Evolutionary conservation across 345 rosid genomes (phyloP).

Genomic region (Ceriops zippeliana): DNA sequence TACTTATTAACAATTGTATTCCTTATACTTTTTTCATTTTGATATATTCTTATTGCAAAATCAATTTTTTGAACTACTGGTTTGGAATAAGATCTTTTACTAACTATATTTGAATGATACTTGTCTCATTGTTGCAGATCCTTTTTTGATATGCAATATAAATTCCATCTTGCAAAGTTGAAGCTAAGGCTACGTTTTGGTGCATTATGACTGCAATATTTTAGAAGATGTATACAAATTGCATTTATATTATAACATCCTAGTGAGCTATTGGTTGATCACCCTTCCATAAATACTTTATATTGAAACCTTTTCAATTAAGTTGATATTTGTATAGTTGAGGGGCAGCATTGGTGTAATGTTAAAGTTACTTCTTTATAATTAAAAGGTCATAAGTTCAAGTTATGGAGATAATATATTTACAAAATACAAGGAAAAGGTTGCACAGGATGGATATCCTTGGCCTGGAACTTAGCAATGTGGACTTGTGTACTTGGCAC

Average conservation of each 20-base stretch:
- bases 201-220: constrained; percentile 80
- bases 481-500: too few relatives aligned
- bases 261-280: not conserved
- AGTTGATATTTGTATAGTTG: not conserved
- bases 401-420: too few relatives aligned
- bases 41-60: not conserved
- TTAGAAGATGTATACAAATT: constrained; percentile 49
- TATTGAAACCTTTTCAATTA: not conserved
- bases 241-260: constrained; percentile 5
- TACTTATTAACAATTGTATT: too few relatives aligned
- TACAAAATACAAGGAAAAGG: too few relatives aligned
- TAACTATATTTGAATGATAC: not conserved
- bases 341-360: too few relatives aligned
- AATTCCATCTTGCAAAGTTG: constrained; percentile 66
- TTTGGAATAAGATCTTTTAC: not conserved
- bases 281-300: not conserved
- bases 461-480: too few relatives aligned
- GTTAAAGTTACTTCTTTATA: too few relatives aligned
- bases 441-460: too few relatives aligned
- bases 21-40: too few relatives aligned
- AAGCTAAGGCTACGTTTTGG: constrained; percentile 79
- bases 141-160: constrained; percentile 79
- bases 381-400: too few relatives aligned
- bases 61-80: not conserved
- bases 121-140: constrained; percentile 56